Evolutionary conservation across 2,329 filamentous ascomycete genomes (phyloP).

Genomic region (Beauveria brongniartii): DNA sequence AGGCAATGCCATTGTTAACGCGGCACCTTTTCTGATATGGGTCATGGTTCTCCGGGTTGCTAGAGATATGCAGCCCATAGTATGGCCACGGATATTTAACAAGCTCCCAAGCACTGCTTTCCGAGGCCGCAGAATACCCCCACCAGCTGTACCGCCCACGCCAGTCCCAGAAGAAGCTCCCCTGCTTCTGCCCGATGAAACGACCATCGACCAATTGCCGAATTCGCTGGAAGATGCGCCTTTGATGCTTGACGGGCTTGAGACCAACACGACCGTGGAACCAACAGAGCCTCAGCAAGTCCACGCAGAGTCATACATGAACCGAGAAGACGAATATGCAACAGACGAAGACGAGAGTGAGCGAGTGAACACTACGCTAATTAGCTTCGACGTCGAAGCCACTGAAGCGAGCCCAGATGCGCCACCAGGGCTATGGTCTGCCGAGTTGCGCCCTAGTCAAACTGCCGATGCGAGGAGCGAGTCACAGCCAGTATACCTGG

Average conservation of each 20-base stretch:
- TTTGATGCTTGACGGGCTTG: background rate
- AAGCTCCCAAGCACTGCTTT: conserved; percentile 32
- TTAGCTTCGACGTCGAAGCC: conserved; percentile 54
- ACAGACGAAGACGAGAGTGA: conserved; percentile 51
- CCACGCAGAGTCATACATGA: conserved; percentile 6
- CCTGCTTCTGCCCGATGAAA: conserved; percentile 14
- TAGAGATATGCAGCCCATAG: conserved; percentile 25
- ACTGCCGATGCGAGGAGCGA: conserved; percentile 22
- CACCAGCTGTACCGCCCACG: conserved; percentile 15
- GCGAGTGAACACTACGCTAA: conserved; percentile 46
- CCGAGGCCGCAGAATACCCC: conserved; percentile 17
- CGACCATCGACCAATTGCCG: conserved; percentile 14
- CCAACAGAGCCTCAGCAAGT: conserved; percentile 2
- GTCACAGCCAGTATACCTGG: conserved; percentile 31
- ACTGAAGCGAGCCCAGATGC: conserved; percentile 41
- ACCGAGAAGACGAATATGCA: conserved; percentile 42
- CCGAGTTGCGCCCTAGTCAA: conserved; percentile 46
- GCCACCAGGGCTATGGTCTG: conserved; percentile 47
- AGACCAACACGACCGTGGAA: conserved; percentile 22
- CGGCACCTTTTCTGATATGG: conserved; percentile 40
- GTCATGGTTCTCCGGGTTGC: conserved; percentile 33
- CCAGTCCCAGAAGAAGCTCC: conserved; percentile 12
- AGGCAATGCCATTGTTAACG: conserved; percentile 31
- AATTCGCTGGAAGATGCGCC: conserved; percentile 15
- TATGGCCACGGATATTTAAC: conserved; percentile 32